A percentile compares a stretch with the other conserved stretches of the same genome.
Conservation (phyloP, 306 rosid species). For the Castanea crenata region DNA sequence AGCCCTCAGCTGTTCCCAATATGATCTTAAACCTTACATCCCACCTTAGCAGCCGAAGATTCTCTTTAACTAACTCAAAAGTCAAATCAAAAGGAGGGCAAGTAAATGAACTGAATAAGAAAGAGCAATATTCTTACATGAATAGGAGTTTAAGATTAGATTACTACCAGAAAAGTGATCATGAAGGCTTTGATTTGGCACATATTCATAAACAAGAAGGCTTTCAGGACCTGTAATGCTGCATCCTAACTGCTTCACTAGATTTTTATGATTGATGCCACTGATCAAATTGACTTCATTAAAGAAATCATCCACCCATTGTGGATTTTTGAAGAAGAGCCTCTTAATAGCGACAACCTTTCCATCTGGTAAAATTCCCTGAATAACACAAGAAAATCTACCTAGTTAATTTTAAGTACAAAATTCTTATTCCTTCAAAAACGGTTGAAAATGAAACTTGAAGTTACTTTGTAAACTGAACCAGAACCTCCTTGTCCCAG, state of each 20-base stretch:
- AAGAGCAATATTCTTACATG: neutral
- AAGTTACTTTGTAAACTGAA: constrained; percentile 63
- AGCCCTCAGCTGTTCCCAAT: constrained; percentile 59
- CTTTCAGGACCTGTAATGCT: constrained; percentile 80
- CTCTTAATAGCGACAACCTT: constrained; percentile 44
- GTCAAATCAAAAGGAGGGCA: neutral
- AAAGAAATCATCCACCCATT: constrained; percentile 52
- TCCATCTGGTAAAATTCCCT: constrained; percentile 42
- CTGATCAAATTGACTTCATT: constrained; percentile 46
- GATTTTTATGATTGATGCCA: constrained; percentile 41
- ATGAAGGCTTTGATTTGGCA: constrained; percentile 59
- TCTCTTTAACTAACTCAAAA: constrained; percentile 15
- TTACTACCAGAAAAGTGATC: constrained; percentile 50
- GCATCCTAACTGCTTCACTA: constrained; percentile 59
- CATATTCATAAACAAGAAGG: constrained; percentile 69
- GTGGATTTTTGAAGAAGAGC: constrained; percentile 52
- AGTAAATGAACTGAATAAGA: neutral
- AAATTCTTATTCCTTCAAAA: neutral
- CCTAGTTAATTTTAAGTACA: neutral
- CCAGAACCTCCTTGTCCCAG: constrained; percentile 90
- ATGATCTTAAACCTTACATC: constrained; percentile 33
- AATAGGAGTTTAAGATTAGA: constrained; percentile 2
- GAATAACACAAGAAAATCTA: neutral
- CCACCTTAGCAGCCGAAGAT: constrained; percentile 27
- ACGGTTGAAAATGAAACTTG: neutral